These are phyloP conservation scores for Septoria petroselini DNA, from an alignment of 2,329 filamentous ascomycete species.

Conservation along the genomic window DNA sequence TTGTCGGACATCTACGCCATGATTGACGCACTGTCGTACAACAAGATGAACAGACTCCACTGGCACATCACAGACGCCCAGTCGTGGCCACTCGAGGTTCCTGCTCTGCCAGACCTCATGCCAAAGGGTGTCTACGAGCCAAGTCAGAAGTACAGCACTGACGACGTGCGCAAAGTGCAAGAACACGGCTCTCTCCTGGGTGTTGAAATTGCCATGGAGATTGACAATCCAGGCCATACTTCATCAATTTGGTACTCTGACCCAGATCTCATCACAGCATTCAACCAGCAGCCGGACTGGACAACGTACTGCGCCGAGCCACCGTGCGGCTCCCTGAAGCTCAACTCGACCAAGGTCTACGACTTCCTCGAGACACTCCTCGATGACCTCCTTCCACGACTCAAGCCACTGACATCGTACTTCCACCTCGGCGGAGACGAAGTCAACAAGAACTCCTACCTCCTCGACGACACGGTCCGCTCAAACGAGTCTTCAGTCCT, in stretches of 20 bases:
- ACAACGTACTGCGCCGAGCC: constrained; percentile 53
- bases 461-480: constrained; percentile 67
- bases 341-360: constrained; percentile 69
- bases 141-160: constrained; percentile 64
- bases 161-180: constrained; percentile 65
- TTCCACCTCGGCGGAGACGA: constrained; percentile 90
- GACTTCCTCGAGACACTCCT: constrained; percentile 70
- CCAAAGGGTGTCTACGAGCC: constrained; percentile 69
- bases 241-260: constrained; percentile 63
- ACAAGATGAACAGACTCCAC: constrained; percentile 80
- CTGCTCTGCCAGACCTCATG: constrained; percentile 67
- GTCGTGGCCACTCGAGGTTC: constrained; percentile 81
- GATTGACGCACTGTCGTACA: constrained; percentile 72
- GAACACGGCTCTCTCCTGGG: constrained; percentile 66
- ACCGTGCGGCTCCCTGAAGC: constrained; percentile 63
- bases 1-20: constrained; percentile 66
- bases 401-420: constrained; percentile 66
- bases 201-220: constrained; percentile 69
- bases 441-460: constrained; percentile 72
- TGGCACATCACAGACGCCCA: constrained; percentile 80
- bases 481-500: constrained; percentile 65
- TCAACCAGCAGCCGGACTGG: constrained; percentile 55
- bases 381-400: constrained; percentile 70
- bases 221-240: constrained; percentile 79
- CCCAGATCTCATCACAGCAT: constrained; percentile 69